phyloP scores from a whole-genome alignment of 352 stramenopile species.

The Phytophthora agathidicida region DNA sequence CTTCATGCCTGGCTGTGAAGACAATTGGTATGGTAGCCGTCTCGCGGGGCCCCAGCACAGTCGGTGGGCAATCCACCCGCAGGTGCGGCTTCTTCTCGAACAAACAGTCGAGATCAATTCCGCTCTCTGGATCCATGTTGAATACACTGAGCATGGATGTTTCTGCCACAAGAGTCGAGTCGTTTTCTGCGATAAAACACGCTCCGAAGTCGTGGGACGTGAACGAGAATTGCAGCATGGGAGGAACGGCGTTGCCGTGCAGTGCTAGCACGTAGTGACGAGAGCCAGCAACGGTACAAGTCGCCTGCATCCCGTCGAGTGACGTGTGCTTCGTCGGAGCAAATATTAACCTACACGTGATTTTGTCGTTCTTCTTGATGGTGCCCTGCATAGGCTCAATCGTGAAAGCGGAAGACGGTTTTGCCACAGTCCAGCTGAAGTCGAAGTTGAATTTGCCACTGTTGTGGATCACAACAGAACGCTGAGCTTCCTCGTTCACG shows the following conservation, averaged over 20 bases:
- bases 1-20: constrained; percentile 88
- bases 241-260: constrained; percentile 77
- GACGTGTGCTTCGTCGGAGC: constrained; percentile 71
- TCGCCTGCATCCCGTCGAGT: constrained; percentile 74
- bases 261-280: constrained; percentile 83
- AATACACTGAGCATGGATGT: constrained; percentile 69
- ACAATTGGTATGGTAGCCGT: constrained; percentile 77
- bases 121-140: constrained; percentile 86
- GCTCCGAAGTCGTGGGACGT: constrained; percentile 90
- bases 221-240: constrained; percentile 91
- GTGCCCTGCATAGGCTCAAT: constrained; percentile 84
- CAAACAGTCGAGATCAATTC: constrained; percentile 89
- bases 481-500: constrained; percentile 80
- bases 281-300: constrained; percentile 88
- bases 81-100: constrained; percentile 90
- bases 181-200: constrained; percentile 90
- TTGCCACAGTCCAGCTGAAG: constrained; percentile 80
- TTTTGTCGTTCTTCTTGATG: constrained; percentile 90
- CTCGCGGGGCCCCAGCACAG: constrained; percentile 82
- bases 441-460: constrained; percentile 96
- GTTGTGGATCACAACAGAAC: constrained; percentile 88
- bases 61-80: constrained; percentile 85
- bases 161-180: constrained; percentile 62
- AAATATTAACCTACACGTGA: constrained; percentile 78
- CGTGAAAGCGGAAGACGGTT: constrained; percentile 46